phyloP scores from a whole-genome alignment of 768 basidiomycete species.

The Pilatotrama ljubarskyi region DNA sequence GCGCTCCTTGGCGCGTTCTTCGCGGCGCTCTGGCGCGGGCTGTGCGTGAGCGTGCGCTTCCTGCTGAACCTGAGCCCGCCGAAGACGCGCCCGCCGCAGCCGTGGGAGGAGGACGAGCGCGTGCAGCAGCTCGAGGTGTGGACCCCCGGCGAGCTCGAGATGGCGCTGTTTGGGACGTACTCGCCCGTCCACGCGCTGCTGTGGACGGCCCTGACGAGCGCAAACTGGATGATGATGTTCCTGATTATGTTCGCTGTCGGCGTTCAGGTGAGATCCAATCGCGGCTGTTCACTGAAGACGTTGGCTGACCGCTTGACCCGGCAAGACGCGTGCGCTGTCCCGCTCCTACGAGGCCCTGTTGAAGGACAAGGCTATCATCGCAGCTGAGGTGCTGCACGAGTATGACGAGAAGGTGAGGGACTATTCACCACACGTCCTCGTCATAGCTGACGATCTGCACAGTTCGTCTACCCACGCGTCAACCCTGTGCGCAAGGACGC shows the following conservation, averaged over 20 bases:
- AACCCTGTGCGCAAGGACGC: constrained; percentile 77
- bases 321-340: constrained; percentile 50
- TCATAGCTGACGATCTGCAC: not conserved
- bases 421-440: not conserved
- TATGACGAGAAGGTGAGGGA: constrained; percentile 73
- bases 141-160: constrained; percentile 72
- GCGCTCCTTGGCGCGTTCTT: constrained; percentile 32
- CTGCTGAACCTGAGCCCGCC: constrained; percentile 61
- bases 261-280: constrained; percentile 51
- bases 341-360: constrained; percentile 62
- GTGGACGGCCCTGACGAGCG: constrained; percentile 68
- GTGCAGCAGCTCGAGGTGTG: constrained; percentile 82
- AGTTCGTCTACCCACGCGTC: constrained; percentile 86
- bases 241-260: constrained; percentile 68
- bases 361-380: constrained; percentile 74
- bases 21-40: constrained; percentile 45
- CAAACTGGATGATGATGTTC: constrained; percentile 76
- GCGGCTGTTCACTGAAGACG: not conserved
- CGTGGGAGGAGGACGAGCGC: constrained; percentile 29
- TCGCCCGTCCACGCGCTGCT: constrained; percentile 75
- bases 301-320: not conserved
- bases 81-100: constrained; percentile 27
- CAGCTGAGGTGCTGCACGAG: constrained; percentile 81
- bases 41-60: constrained; percentile 64
- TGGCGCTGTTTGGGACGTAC: constrained; percentile 70